Evolutionary conservation across 345 rosid species (phyloP).

Genomic region (Eutrema japonicum): DNA sequence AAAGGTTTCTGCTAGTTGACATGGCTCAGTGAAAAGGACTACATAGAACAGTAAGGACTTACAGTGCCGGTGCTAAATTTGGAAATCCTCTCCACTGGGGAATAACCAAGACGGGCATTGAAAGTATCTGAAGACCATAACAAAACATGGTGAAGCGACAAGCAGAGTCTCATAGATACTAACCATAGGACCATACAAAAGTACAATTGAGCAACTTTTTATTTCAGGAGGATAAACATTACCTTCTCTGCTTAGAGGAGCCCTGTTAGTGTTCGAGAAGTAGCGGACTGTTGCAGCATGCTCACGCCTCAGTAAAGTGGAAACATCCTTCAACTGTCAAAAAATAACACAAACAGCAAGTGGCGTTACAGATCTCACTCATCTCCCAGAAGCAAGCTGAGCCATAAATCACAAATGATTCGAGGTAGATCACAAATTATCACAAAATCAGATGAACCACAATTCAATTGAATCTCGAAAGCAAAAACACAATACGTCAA

Average conservation of each 20-base stretch:
- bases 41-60: slow-evolving; percentile 41
- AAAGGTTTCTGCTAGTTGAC: background rate
- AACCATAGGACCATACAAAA: background rate
- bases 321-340: slow-evolving; percentile 62
- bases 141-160: slow-evolving; percentile 30
- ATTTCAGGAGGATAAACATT: slow-evolving; percentile 7
- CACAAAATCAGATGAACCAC: background rate
- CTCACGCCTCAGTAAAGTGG: slow-evolving; percentile 57
- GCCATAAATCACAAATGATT: background rate
- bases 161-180: slow-evolving; percentile 16
- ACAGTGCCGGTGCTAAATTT: slow-evolving; percentile 49
- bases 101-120: slow-evolving; percentile 44
- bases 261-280: slow-evolving; percentile 53
- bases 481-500: background rate
- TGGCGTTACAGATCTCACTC: slow-evolving; percentile 34
- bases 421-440: background rate
- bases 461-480: slow-evolving; percentile 23
- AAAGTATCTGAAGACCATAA: slow-evolving; percentile 54
- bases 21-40: slow-evolving; percentile 1
- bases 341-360: background rate
- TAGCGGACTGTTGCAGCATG: slow-evolving; percentile 55
- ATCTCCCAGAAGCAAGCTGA: slow-evolving; percentile 15
- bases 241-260: slow-evolving; percentile 60
- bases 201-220: background rate
- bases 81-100: slow-evolving; percentile 49